Base-by-base conservation (phyloP, 2,329 filamentous ascomycete species). In the Rutstroemia sp. region DNA sequence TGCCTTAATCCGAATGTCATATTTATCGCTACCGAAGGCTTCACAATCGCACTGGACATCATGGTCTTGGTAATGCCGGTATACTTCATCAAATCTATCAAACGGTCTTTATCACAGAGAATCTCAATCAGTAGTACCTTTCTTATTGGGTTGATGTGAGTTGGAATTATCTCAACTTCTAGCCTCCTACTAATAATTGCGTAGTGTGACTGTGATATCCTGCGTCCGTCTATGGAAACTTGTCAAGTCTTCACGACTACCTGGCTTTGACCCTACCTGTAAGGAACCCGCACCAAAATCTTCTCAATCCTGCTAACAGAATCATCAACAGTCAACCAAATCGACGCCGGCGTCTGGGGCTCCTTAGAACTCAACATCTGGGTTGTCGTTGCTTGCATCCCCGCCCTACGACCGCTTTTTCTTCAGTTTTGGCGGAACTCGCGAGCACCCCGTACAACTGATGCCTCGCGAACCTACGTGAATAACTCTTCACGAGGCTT, bases 41-140 rank as follows among this genome's bases (percentile, higher is more conserved):
- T 56, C 25, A 51, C 39, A 5, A 45, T 51, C 14, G 16, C 27
- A 9, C 34, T 45, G 37, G 41, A 56, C 18, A 12, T 56, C 4
- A 27, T 51, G 38, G 38, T 56, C 21, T 19, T 54, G 3, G 25
- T 39, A 7, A 54, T 54, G n/a, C 44, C 52, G 6, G 44, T 30
- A n/a, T 54, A 47, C 41, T 54, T 53, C 14, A 54, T 58, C 38
- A 45, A 38, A 12, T 19, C 49, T 10, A 48, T 54, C 7, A 39
- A 27, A 12, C 27, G 25, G 19, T 48, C 45, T 23, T 8, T 38
- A 9, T 23, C 34, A 10, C 21, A 58, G 38, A 48, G 30, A 21
- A 47, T 56, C 19, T 39, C 14, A 16, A 41, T 41, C 14, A 47
- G 27, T 18, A 30, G 44, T 18, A 54, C 44, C 16, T 54, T 54